Evolutionary conservation across 768 basidiomycete species (phyloP), one percentile per base, ranked within the genome.

Genomic region (Amanita polypyramis): DNA sequence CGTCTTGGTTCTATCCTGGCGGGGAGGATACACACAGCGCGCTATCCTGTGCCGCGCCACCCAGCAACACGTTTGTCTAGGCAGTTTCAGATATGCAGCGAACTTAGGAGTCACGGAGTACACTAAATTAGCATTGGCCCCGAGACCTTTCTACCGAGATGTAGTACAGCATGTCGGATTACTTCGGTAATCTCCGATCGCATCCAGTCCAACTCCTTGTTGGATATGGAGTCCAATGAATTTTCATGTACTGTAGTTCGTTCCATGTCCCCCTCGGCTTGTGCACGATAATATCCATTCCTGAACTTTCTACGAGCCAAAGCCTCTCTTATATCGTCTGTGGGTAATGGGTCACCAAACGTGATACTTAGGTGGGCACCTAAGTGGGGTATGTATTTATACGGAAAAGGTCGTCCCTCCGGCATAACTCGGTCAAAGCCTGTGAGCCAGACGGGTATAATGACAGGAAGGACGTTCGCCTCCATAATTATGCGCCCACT

Each of bases 361-460:
- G 86, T 82, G 45, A 97, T 74, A 55, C 78, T 79, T 30, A 96
- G 70, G 30, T 67, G 67, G 10, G 77, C 67, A 52, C 87, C 72
- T 27, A 72, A 60, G 51, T 77, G 71, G 34, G 94, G 80, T 55
- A 85, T 49, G 60, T 74, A 82, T 52, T 84, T 88, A 69, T 72
- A 76, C 2, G 91, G 92, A 56, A 77, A 83, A 1, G 69, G 56
- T 15, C 93, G 80, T 25, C 82, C 79, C 63, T 91, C 92, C 36
- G 90, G 88, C 92, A 98, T 94, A 14, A 96, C 68, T 53, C 78
- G 70, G 58, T 98, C 88, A 54, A 94, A 96, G 29, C 73, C 73
- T 19, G 85, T 83, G 10, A 97, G 69, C 91, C 91, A 98, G 75
- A 96, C 87, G 2, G 94, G 94, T 52, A 98, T 82, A 50, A 96